Conservation (phyloP, 78 protist species). For the Guillardia theta region DNA sequence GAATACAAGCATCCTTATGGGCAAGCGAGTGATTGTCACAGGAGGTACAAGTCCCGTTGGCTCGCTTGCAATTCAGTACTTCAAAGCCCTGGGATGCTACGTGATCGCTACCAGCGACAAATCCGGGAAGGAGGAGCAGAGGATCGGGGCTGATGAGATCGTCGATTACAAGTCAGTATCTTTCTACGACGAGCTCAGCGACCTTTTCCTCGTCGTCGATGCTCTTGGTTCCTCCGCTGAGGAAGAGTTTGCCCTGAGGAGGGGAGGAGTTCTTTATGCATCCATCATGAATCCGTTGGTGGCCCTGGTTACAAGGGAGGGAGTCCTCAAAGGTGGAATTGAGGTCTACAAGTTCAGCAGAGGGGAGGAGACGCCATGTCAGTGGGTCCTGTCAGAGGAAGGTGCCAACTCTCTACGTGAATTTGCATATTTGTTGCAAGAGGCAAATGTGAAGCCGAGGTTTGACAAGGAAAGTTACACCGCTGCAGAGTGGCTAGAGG, state of each 20-base stretch:
- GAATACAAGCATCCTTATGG: no score
- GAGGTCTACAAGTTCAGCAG: no score
- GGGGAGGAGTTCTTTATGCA: background rate
- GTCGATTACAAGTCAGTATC: background rate
- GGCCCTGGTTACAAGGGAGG: background rate
- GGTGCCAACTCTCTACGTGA: no score
- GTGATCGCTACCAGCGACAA: background rate
- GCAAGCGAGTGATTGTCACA: background rate
- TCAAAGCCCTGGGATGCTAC: background rate
- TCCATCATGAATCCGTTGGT: background rate
- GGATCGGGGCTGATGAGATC: background rate
- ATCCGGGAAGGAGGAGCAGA: background rate
- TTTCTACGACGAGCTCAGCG: background rate
- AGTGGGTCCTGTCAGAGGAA: no score
- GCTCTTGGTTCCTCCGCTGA: background rate
- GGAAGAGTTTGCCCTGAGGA: background rate
- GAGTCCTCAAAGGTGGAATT: no score
- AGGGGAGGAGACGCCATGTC: no score
- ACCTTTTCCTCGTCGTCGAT: background rate
- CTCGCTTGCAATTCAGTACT: background rate
- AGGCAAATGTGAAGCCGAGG: background rate
- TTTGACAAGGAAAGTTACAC: background rate
- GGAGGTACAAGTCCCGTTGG: background rate
- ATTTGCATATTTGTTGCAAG: no score
- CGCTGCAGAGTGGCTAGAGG: background rate